Base-by-base conservation (phyloP, 441 rosid species). In the Populus tomentosa region DNA sequence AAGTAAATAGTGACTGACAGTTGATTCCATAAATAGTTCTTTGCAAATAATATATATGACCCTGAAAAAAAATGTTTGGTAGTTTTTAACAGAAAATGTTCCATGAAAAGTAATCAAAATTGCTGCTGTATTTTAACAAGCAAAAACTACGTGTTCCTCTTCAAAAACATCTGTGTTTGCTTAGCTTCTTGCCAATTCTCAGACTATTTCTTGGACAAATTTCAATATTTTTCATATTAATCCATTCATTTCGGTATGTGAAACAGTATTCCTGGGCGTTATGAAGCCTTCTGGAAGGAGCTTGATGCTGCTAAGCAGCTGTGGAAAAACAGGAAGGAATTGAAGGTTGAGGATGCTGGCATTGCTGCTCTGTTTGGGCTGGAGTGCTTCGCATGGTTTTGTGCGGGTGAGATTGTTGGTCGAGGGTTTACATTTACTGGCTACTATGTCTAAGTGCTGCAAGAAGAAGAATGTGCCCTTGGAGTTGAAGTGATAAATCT, bases 321-420 rank as follows among this genome's bases (percentile, higher is more conserved):
- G 61, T 89, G 91, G 94, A 94, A 87, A 88, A 87, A 86, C 85
- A 86, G 87, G 82, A 75, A 85, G 7, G 91, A 84, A 40, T 72
- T 92, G 80, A 89, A 85, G 79, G 87, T 90, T 69, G 97, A 92
- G 82, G 87, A 94, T 77, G 94, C 88, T 0, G 97, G 95, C 59
- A 86, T 94, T 38, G 97, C 88, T 67, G 92, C 95, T 33, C 82
- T 94, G 81, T 90, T 94, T 82, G 97, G 98, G 75, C 84, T 94
- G 3, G 98, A 94, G 82, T 94, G 97, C 86, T 92, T 87, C 76
- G 93, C 90, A 3, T 94, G 98, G 98, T 94, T 65, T 74, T 94
- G 97, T 63, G 97, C 92, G 10, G 98, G 98, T 40, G 98, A 94
- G 86, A 90, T 94, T 24, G 85, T 89, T 64, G 93, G 93, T 77